phyloP scores from a whole-genome alignment of 108 stramenopile genomes.

The Schizochytrium sp. region DNA sequence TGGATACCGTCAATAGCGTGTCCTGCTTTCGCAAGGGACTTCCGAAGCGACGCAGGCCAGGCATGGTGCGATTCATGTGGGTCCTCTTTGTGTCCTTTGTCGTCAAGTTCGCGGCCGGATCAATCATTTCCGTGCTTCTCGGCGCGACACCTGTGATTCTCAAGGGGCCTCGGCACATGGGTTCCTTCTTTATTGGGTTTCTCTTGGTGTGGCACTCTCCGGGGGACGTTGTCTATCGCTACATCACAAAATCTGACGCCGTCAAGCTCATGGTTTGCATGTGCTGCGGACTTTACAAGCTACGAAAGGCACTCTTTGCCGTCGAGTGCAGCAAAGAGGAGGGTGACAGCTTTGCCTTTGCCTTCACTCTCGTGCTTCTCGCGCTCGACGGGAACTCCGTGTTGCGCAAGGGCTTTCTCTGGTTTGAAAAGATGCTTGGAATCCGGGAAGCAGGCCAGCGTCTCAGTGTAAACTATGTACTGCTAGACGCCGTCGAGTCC shows the following conservation, averaged over 20 bases:
- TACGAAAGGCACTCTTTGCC: slow-evolving; percentile 1
- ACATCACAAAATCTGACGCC: neutral
- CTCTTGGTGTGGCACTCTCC: neutral
- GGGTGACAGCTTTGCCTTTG: neutral
- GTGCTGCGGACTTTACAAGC: slow-evolving; percentile 9
- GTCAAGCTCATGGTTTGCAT: neutral
- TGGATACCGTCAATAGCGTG: neutral
- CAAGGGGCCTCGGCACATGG: slow-evolving; percentile 17
- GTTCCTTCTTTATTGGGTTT: neutral
- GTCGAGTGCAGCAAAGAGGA: neutral
- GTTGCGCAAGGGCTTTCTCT: neutral
- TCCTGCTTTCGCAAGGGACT: neutral
- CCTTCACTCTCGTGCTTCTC: neutral
- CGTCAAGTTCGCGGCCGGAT: neutral
- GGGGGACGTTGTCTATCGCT: neutral
- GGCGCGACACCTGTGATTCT: slow-evolving; percentile 7
- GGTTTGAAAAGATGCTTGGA: neutral
- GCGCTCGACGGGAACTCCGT: neutral
- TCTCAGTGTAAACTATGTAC: neutral
- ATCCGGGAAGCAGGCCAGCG: neutral
- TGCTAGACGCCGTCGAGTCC: neutral
- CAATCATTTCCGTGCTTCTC: neutral
- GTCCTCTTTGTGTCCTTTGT: neutral
- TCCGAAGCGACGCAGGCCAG: neutral
- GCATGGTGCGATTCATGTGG: neutral